Evolutionary conservation across 805 yeast genomes (phyloP).

Genomic region (Candida chauliodis): DNA sequence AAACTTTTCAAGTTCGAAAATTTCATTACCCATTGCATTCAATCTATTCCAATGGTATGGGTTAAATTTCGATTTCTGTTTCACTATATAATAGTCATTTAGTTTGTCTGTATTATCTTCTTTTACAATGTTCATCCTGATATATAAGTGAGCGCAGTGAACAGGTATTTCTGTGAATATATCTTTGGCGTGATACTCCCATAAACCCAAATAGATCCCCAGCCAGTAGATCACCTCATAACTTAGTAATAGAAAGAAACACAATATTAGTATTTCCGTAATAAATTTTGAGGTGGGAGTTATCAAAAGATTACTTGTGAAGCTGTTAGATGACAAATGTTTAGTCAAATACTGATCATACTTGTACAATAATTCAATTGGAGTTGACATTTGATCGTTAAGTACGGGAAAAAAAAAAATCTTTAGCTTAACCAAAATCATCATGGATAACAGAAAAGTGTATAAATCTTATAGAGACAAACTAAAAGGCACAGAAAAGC

Average conservation of each 20-base stretch:
- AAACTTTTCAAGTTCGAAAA: conserved; percentile 20
- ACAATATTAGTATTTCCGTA: conserved; percentile 24
- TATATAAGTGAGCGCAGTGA: conserved; percentile 73
- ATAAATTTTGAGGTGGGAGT: conserved; percentile 25
- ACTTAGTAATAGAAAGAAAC: conserved; percentile 22
- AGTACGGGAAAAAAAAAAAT: neutral
- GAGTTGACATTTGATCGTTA: conserved; percentile 5
- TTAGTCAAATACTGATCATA: conserved; percentile 10
- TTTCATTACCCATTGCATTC: conserved; percentile 13
- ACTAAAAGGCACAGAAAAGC: conserved; percentile 12
- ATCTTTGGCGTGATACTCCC: conserved; percentile 56
- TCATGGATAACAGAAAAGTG: conserved; percentile 36
- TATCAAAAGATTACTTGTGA: conserved; percentile 22
- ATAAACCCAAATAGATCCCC: conserved; percentile 38
- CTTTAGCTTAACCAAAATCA: neutral
- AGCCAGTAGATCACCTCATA: conserved; percentile 42
- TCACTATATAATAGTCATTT: conserved; percentile 26
- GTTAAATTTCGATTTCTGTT: conserved; percentile 23
- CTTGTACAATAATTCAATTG: conserved; percentile 9
- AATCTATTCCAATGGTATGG: conserved; percentile 20
- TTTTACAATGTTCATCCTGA: conserved; percentile 43
- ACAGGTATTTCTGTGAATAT: conserved; percentile 70
- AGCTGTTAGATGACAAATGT: conserved; percentile 12
- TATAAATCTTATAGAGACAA: conserved; percentile 25
- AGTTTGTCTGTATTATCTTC: conserved; percentile 15